phyloP scores from a whole-genome alignment of 164 flowering plant genomes.

The Stephania japonica region DNA sequence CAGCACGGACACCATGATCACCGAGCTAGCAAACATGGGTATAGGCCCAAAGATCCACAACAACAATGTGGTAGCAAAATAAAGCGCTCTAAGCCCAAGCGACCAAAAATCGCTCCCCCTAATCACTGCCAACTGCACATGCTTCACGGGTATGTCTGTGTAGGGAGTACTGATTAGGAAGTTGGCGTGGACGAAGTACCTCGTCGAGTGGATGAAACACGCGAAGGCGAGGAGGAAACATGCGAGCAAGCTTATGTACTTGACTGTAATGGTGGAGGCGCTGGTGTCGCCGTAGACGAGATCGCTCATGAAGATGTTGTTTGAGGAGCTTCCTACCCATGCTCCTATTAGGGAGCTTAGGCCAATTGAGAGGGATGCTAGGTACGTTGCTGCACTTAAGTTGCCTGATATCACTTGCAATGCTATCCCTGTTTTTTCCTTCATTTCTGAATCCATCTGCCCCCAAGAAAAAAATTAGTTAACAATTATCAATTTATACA shows the following conservation, averaged over 20 bases:
- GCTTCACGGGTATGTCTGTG: slow-evolving; percentile 36
- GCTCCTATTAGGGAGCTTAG: slow-evolving; percentile 65
- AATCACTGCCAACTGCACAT: slow-evolving; percentile 39
- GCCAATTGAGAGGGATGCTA: slow-evolving; percentile 42
- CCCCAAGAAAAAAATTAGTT: background rate
- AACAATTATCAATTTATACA: too few relatives aligned
- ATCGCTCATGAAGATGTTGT: slow-evolving; percentile 25
- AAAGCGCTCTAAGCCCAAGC: slow-evolving; percentile 50
- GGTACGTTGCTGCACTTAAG: slow-evolving; percentile 46
- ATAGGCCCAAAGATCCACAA: slow-evolving; percentile 64
- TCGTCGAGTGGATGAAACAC: slow-evolving; percentile 45
- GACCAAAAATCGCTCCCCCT: slow-evolving; percentile 49
- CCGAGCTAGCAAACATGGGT: slow-evolving; percentile 42
- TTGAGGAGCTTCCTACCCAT: slow-evolving; percentile 45
- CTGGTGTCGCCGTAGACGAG: slow-evolving; percentile 53
- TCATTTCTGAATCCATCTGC: slow-evolving; percentile 17
- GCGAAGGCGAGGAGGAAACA: slow-evolving; percentile 61
- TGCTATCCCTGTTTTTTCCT: slow-evolving; percentile 28
- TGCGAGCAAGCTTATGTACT: slow-evolving; percentile 42
- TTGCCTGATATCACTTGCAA: slow-evolving; percentile 38
- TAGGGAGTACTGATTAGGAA: slow-evolving; percentile 59
- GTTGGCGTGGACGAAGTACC: slow-evolving; percentile 49
- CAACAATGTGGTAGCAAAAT: slow-evolving; percentile 40
- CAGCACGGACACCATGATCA: slow-evolving; percentile 30
- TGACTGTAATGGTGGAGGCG: slow-evolving; percentile 33